These are phyloP conservation scores for Zizania palustris DNA, from an alignment of 202 grass and related monocot genomes.

Conservation along the genomic window DNA sequence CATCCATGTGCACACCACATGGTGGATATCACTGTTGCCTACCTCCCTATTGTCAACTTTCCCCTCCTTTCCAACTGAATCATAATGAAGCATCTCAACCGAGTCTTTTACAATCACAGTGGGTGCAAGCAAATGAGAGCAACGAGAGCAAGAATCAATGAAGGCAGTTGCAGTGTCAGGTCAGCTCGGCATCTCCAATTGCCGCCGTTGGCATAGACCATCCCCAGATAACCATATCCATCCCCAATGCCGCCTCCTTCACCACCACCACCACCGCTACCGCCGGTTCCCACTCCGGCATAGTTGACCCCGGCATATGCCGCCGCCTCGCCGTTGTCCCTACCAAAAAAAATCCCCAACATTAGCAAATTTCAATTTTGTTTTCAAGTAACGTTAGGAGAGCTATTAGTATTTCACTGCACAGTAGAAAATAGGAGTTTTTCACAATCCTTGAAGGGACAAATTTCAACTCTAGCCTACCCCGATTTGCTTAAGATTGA, in stretches of 20 bases:
- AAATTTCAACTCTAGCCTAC: too few relatives aligned
- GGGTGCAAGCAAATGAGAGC: conserved; percentile 38
- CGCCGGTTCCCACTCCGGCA: conserved; percentile 38
- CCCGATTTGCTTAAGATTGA: too few relatives aligned
- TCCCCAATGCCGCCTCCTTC: neutral
- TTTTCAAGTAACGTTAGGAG: neutral
- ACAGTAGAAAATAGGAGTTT: too few relatives aligned
- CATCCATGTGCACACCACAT: conserved; percentile 35
- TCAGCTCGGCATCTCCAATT: neutral
- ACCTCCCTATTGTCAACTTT: conserved; percentile 26
- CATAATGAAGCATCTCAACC: conserved; percentile 25
- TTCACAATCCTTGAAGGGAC: too few relatives aligned
- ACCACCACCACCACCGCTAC: neutral
- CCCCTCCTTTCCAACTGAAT: conserved; percentile 31
- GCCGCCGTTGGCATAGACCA: conserved; percentile 54
- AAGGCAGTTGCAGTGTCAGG: neutral
- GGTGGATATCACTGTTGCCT: conserved; percentile 34
- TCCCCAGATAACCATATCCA: conserved; percentile 58
- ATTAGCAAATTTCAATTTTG: neutral
- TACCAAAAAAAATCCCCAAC: conserved; percentile 15
- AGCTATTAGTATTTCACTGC: neutral
- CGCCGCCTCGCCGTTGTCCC: conserved; percentile 47
- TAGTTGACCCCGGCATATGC: conserved; percentile 50
- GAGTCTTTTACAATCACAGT: conserved; percentile 37
- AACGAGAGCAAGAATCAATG: neutral